A percentile compares a stretch with the other conserved stretches of the same genome.
Evolutionary conservation across 75 land plant genomes (phyloP).

Genomic region (Ceratopteris richardii): DNA sequence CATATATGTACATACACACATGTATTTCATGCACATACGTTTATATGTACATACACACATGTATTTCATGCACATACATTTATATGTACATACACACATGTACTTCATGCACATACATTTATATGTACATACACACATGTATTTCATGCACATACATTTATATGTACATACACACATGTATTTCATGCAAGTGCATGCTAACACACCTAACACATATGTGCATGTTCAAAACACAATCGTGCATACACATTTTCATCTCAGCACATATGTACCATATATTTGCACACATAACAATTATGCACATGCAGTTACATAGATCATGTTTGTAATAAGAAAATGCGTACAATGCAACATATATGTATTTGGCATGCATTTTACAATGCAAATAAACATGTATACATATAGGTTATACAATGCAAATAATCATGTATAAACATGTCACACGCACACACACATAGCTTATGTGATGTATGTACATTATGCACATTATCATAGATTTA

Average conservation of each 20-base stretch:
- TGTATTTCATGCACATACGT: neutral
- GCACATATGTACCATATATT: neutral
- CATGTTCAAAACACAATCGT: neutral
- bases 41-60: neutral
- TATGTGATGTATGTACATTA: too few species aligned
- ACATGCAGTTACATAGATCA: neutral
- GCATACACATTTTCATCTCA: neutral
- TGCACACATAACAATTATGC: neutral
- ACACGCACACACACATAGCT: neutral
- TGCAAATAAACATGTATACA: neutral
- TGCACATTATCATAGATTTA: neutral
- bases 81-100: neutral
- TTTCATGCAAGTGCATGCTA: neutral
- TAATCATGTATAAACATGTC: neutral
- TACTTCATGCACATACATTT: neutral
- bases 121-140: neutral
- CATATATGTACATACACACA: too few species aligned
- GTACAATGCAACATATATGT: neutral
- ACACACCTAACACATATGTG: too few species aligned
- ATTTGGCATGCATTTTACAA: neutral
- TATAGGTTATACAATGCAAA: too few species aligned
- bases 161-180: neutral
- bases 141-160: slow-evolving; percentile 1
- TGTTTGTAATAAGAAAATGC: neutral
- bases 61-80: neutral